phyloP scores from a whole-genome alignment of 2,329 filamentous ascomycete species.

The Fusarium sp. region DNA sequence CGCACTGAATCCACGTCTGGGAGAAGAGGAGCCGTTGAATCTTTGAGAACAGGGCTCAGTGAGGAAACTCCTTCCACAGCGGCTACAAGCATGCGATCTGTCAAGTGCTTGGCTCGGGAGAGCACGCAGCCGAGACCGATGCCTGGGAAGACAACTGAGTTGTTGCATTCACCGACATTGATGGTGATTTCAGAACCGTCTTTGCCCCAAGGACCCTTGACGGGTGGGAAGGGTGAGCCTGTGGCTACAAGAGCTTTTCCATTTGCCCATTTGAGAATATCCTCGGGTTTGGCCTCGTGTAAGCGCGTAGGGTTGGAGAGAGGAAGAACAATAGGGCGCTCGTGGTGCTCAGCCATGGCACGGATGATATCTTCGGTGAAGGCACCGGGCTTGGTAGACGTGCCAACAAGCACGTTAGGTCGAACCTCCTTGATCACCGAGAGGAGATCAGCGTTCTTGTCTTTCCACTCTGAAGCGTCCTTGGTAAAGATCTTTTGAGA shows the following conservation, averaged over 20 bases:
- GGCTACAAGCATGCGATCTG: conserved; percentile 83
- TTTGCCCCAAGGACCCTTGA: conserved; percentile 67
- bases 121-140: conserved; percentile 85
- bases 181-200: conserved; percentile 57
- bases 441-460: conserved; percentile 67
- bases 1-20: conserved; percentile 81
- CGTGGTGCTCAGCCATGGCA: conserved; percentile 79
- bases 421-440: conserved; percentile 76
- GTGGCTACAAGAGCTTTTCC: conserved; percentile 84
- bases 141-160: conserved; percentile 85
- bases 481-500: conserved; percentile 77
- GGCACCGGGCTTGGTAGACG: conserved; percentile 78
- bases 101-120: conserved; percentile 72
- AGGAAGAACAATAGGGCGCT: conserved; percentile 81
- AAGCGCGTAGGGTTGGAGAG: conserved; percentile 86
- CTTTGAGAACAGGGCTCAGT: conserved; percentile 74
- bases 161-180: conserved; percentile 83
- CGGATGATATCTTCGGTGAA: conserved; percentile 80
- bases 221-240: conserved; percentile 82
- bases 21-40: conserved; percentile 73
- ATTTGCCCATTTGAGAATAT: conserved; percentile 81
- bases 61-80: conserved; percentile 79
- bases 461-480: conserved; percentile 70
- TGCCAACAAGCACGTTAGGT: conserved; percentile 85
- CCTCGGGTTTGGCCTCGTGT: conserved; percentile 82